phyloP scores from a whole-genome alignment of 2,329 filamentous ascomycete genomes.

The Gaeumannomyces sp. region DNA sequence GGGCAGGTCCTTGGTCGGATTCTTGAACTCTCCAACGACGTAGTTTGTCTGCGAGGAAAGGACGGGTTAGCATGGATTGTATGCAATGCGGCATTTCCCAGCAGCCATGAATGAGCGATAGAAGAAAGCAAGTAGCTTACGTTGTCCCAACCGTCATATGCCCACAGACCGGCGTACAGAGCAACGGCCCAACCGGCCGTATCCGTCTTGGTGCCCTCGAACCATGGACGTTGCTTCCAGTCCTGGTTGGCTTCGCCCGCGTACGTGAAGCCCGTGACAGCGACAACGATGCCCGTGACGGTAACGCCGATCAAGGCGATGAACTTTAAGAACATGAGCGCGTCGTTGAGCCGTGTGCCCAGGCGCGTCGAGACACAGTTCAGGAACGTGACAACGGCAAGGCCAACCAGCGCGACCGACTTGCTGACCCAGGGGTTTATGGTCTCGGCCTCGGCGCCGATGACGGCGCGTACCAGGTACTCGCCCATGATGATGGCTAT shows the following conservation, averaged over 20 bases:
- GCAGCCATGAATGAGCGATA: neutral
- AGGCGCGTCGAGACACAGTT: slow-evolving; percentile 90
- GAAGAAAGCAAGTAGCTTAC: slow-evolving; percentile 44
- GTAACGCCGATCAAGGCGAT: slow-evolving; percentile 82
- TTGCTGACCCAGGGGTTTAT: slow-evolving; percentile 88
- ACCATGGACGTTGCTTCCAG: slow-evolving; percentile 87
- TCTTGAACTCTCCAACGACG: slow-evolving; percentile 93
- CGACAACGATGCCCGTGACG: slow-evolving; percentile 82
- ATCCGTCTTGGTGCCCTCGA: slow-evolving; percentile 74
- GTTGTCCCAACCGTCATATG: slow-evolving; percentile 98
- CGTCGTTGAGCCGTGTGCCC: slow-evolving; percentile 79
- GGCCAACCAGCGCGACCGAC: slow-evolving; percentile 69
- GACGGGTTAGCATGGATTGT: slow-evolving; percentile 17
- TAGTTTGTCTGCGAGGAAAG: slow-evolving; percentile 70
- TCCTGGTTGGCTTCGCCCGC: slow-evolving; percentile 69
- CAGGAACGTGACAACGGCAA: slow-evolving; percentile 71
- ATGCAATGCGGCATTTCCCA: neutral
- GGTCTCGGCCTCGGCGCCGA: slow-evolving; percentile 78
- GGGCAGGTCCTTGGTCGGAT: slow-evolving; percentile 82
- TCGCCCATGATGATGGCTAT: slow-evolving; percentile 98
- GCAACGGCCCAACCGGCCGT: slow-evolving; percentile 88
- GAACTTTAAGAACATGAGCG: slow-evolving; percentile 98
- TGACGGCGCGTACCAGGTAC: slow-evolving; percentile 82
- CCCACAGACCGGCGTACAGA: slow-evolving; percentile 92
- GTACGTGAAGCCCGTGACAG: slow-evolving; percentile 74